Evolutionary conservation across 805 yeast genomes (phyloP).

Genomic region (Saccharomycopsis sp.): DNA sequence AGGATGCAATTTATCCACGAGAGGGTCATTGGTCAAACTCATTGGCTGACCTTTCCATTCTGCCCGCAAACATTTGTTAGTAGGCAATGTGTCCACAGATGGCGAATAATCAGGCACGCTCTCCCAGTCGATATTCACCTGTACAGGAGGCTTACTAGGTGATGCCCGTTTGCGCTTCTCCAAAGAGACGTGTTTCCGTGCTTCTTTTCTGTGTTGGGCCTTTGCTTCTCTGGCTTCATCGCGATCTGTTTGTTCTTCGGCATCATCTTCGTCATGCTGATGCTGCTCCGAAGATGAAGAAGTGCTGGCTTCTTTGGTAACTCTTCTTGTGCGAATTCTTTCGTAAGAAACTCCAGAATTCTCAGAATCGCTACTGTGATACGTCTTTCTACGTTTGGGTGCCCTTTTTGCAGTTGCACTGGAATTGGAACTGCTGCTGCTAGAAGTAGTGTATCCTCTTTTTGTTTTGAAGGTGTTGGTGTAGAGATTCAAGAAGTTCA

Average conservation of each 20-base stretch:
- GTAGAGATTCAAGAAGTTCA: slow-evolving; percentile 43
- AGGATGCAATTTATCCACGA: slow-evolving; percentile 70
- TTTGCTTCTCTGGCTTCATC: slow-evolving; percentile 23
- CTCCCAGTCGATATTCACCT: slow-evolving; percentile 47
- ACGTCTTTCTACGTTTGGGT: slow-evolving; percentile 16
- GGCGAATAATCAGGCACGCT: slow-evolving; percentile 83
- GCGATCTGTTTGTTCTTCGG: neutral
- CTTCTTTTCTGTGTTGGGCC: slow-evolving; percentile 35
- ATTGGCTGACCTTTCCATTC: slow-evolving; percentile 99
- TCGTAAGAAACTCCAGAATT: slow-evolving; percentile 28
- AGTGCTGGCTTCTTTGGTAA: slow-evolving; percentile 30
- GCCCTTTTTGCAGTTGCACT: slow-evolving; percentile 5
- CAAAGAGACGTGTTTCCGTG: slow-evolving; percentile 34
- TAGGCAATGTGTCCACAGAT: slow-evolving; percentile 54
- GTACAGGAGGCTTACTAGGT: slow-evolving; percentile 37
- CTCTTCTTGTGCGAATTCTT: slow-evolving; percentile 49
- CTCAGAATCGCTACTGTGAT: slow-evolving; percentile 9
- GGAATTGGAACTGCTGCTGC: slow-evolving; percentile 15
- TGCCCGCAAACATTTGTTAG: slow-evolving; percentile 68
- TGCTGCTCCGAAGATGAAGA: slow-evolving; percentile 14
- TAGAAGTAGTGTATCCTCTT: slow-evolving; percentile 6
- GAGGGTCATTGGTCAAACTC: slow-evolving; percentile 79
- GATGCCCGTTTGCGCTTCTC: slow-evolving; percentile 37
- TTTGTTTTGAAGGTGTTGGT: neutral
- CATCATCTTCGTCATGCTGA: neutral